phyloP scores from a whole-genome alignment of 257 asterid species.

The Solanum medicagineum region DNA sequence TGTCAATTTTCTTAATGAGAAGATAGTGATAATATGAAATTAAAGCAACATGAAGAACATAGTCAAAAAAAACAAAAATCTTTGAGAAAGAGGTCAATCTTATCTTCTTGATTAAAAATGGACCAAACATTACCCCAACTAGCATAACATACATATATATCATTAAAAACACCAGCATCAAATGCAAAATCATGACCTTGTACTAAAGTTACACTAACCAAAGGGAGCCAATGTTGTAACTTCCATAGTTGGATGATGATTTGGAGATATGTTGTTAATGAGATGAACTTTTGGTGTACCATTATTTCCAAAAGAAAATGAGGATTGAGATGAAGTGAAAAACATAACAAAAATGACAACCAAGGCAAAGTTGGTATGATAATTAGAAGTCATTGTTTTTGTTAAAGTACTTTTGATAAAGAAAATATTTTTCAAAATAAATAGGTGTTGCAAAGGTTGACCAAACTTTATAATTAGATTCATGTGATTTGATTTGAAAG shows the following conservation, averaged over 20 bases:
- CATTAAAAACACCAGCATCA: too few relatives aligned
- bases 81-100: neutral
- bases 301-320: neutral
- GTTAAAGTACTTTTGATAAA: neutral
- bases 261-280: neutral
- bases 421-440: neutral
- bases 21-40: neutral
- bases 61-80: neutral
- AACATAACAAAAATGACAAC: neutral
- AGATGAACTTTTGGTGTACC: neutral
- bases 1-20: too few relatives aligned
- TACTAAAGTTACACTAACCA: too few relatives aligned
- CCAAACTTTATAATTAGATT: too few relatives aligned
- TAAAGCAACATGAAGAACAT: neutral
- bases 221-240: neutral
- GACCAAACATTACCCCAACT: too few relatives aligned
- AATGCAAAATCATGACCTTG: too few relatives aligned
- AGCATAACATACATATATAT: too few relatives aligned
- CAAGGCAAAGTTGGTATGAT: neutral
- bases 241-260: neutral
- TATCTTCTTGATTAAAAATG: neutral
- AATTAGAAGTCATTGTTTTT: neutral
- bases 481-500: too few relatives aligned
- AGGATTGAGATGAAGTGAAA: neutral
- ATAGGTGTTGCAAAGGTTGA: neutral